These are phyloP conservation scores for Cutaneotrichosporon daszewskae DNA, from an alignment of 1,284 basidiomycete genomes.

Conservation along the genomic window DNA sequence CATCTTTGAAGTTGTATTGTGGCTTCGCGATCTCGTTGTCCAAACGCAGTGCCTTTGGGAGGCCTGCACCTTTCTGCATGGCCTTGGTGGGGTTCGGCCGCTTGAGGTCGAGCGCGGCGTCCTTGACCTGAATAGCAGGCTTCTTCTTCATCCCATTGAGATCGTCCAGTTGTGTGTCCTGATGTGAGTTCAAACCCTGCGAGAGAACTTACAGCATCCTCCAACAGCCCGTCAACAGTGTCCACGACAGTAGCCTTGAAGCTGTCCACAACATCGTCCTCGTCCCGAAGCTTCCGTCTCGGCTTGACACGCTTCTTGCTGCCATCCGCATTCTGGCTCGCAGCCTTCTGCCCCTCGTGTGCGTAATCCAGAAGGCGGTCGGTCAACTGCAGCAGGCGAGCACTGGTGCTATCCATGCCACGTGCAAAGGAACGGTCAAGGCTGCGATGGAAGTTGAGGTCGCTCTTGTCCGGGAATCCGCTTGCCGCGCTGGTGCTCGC, in stretches of 20 bases:
- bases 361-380: constrained; percentile 60
- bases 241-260: constrained; percentile 71
- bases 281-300: constrained; percentile 51
- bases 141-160: constrained; percentile 65
- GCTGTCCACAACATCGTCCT: constrained; percentile 75
- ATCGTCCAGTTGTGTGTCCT: constrained; percentile 79
- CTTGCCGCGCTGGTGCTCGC: constrained; percentile 38
- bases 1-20: constrained; percentile 62
- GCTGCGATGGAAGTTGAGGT: constrained; percentile 77
- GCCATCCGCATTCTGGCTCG: constrained; percentile 51
- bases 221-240: constrained; percentile 74
- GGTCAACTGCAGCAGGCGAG: constrained; percentile 51
- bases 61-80: constrained; percentile 28
- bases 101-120: no score
- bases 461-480: constrained; percentile 50
- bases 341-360: constrained; percentile 33
- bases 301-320: constrained; percentile 13
- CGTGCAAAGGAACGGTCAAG: constrained; percentile 65
- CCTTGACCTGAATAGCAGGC: constrained; percentile 39
- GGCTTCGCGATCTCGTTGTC: constrained; percentile 81
- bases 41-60: no score
- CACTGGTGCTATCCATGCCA: constrained; percentile 31
- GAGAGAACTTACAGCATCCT: constrained; percentile 62
- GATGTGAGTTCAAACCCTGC: not conserved
- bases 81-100: constrained; percentile 25